These are phyloP conservation scores for Crithidia brevicula DNA, from an alignment of 208 protist species.

Conservation along the genomic window DNA sequence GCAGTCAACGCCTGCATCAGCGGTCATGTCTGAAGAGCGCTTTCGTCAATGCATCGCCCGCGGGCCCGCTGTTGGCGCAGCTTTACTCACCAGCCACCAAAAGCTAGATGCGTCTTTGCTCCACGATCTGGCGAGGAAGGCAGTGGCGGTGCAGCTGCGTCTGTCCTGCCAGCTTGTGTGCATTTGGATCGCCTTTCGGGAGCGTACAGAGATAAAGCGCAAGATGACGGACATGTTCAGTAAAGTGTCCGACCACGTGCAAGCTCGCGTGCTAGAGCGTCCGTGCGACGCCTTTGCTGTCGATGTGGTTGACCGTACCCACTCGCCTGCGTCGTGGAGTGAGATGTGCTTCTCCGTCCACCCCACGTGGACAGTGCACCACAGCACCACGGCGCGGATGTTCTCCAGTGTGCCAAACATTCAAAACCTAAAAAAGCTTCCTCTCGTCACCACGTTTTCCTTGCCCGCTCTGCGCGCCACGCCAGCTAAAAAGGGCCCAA, in stretches of 20 bases:
- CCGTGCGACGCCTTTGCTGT: not conserved
- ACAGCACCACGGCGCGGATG: conserved; percentile 59
- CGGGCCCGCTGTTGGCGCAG: not conserved
- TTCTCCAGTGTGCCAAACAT: conserved; percentile 68
- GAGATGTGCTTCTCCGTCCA: conserved; percentile 72
- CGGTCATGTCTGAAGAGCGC: conserved; percentile 3
- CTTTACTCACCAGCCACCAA: not conserved
- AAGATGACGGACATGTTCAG: conserved; percentile 35
- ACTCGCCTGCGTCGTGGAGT: not conserved
- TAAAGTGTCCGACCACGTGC: conserved; percentile 19
- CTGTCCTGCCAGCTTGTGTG: conserved; percentile 34
- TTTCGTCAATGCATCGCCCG: conserved; percentile 12
- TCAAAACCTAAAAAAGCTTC: conserved; percentile 64
- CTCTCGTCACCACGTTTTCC: conserved; percentile 28
- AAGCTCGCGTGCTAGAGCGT: conserved; percentile 32
- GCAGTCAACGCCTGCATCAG: not conserved
- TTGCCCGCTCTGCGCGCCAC: conserved; percentile 10
- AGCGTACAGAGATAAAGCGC: conserved; percentile 38
- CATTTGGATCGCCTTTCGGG: conserved; percentile 51
- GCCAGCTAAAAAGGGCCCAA: not conserved
- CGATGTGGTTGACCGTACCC: not conserved
- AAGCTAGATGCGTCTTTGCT: conserved; percentile 12
- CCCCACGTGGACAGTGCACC: conserved; percentile 69
- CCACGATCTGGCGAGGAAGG: not conserved
- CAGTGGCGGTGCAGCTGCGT: conserved; percentile 1